These are phyloP conservation scores for Trichoderma asperelloides DNA, from an alignment of 495 filamentous ascomycete genomes.

Conservation along the genomic window DNA sequence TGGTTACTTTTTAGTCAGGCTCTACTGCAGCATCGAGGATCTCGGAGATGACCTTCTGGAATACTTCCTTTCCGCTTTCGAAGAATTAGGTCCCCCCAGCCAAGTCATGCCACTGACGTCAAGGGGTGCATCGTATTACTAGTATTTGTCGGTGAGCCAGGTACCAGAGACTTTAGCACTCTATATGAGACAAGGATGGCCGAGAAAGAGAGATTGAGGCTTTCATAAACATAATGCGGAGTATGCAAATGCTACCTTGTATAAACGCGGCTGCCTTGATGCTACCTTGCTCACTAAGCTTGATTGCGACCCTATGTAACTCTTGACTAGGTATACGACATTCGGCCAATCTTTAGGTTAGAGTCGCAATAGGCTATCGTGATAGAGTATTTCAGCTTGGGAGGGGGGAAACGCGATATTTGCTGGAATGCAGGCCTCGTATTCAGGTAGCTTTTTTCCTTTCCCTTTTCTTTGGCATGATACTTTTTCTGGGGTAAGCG, in stretches of 20 bases:
- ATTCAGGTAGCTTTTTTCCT: no score
- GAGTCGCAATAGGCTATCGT: no score
- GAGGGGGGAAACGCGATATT: no score
- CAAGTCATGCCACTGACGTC: conserved; percentile 1
- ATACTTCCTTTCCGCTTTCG: not conserved
- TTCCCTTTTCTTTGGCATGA: no score
- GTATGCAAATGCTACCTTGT: not conserved
- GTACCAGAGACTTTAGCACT: not conserved
- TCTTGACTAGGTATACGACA: not conserved
- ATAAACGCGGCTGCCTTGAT: no score
- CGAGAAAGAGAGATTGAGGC: not conserved
- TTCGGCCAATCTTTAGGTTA: no score
- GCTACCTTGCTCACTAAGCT: no score
- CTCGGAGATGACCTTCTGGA: conserved; percentile 8
- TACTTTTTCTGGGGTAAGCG: no score
- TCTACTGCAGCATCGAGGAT: not conserved
- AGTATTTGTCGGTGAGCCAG: not conserved
- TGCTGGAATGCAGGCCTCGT: no score
- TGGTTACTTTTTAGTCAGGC: not conserved
- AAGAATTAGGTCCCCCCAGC: not conserved
- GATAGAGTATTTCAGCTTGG: no score
- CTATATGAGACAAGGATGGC: not conserved
- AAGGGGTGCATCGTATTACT: not conserved
- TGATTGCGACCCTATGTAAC: not conserved
- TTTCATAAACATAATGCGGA: not conserved